Evolutionary conservation across 2,329 filamentous ascomycete genomes (phyloP), one percentile per base, ranked within the genome.

Genomic region (Pyricularia grisea): DNA sequence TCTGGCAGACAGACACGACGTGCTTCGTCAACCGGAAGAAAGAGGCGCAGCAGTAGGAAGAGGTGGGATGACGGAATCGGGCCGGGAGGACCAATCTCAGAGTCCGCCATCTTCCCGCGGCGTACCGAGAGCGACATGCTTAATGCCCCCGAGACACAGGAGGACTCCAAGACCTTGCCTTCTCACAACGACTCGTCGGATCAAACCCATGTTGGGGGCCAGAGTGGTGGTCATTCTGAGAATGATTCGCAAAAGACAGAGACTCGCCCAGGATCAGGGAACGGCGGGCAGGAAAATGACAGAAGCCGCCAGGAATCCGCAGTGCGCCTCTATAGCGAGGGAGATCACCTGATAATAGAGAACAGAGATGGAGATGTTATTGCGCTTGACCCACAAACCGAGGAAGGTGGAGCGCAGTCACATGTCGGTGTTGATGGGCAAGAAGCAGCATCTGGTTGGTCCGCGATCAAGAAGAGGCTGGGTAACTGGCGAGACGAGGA

Each of bases 301-400:
- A 55, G 17, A n/a, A 12, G 20, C 42, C 42, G 42, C 42, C 42
- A 55, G 42, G 61, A 64, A 11, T 31, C 30, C 20, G 60, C 28
- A 25, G 72, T 7, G 72, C 66, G 42, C 2, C 14, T 28, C 11
- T 97, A 90, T 73, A 87, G 94, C 72, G 93, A 97, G 79, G 93
- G 94, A 1, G 78, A 89, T 68, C 79, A 96, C 27, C 85, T 95
- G 58, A 81, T 97, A 7, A 88, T 96, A 69, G 94, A 98, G 78
- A 91, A 97, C 73, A 83, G 89, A 71, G 90, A 97, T 69, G 94
- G 94, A 9, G 94, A 97, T 68, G 94, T 97, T 2, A 77, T 97
- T 6, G 87, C 87, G 23, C 87, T 92, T 0, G 84, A 89, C 72
- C 78, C 86, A 61, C 68, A 9, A 33, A 65, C 4, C 50, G 14